phyloP scores from a whole-genome alignment of 805 yeast species.

The Saturnispora besseyi region DNA sequence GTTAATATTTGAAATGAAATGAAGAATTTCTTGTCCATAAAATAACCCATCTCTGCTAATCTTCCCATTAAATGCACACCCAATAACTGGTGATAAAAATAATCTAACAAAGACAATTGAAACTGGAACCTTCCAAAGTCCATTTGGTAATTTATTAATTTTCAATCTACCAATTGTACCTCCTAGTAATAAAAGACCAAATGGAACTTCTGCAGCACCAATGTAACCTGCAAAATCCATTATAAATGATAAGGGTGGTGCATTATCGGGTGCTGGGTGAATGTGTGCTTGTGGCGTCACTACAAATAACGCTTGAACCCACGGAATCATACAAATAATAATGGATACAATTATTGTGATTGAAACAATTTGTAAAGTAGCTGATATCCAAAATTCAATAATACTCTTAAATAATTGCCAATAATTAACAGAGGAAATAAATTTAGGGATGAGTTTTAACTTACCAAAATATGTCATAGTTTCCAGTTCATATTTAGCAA shows the following conservation, averaged over 20 bases:
- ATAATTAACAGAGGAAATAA: constrained; percentile 9
- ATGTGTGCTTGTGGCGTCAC: constrained; percentile 38
- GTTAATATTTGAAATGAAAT: constrained; percentile 64
- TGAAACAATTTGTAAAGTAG: constrained; percentile 64
- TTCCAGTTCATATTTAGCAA: not conserved
- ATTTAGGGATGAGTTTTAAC: not conserved
- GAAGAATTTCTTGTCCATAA: constrained; percentile 47
- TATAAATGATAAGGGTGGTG: constrained; percentile 75
- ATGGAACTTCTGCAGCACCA: constrained; percentile 83
- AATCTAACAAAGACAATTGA: constrained; percentile 50
- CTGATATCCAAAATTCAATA: constrained; percentile 25
- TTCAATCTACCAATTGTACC: constrained; percentile 77
- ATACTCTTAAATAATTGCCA: constrained; percentile 4
- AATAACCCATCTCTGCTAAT: constrained; percentile 57
- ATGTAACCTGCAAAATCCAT: constrained; percentile 76
- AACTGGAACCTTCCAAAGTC: constrained; percentile 61
- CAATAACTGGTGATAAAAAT: constrained; percentile 70
- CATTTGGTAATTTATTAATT: constrained; percentile 50
- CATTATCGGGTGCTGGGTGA: constrained; percentile 72
- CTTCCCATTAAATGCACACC: constrained; percentile 58
- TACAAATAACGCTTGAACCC: constrained; percentile 66
- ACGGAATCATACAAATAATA: constrained; percentile 75
- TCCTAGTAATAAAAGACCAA: constrained; percentile 75
- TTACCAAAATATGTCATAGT: constrained; percentile 1
- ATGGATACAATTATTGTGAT: constrained; percentile 58